Base-by-base conservation (phyloP, 2,329 filamentous ascomycete genomes). In the Fusarium bactridioides region DNA sequence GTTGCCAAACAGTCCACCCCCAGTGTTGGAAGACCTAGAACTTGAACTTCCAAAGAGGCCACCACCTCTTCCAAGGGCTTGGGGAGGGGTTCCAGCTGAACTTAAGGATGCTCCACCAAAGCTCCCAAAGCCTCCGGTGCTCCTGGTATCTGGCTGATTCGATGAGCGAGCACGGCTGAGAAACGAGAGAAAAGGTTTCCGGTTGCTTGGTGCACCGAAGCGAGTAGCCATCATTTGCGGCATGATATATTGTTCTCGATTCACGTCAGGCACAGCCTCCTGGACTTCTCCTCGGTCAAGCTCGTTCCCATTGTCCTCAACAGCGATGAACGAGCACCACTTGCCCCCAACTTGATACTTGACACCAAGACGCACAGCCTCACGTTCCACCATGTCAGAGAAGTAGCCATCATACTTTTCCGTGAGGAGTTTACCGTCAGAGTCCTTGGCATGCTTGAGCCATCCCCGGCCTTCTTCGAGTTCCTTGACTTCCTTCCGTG, bases 251-350 rank as follows among this genome's bases (percentile, higher is more conserved):
- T 21, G 16, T 3, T 33, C 6, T 8, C 3, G 10, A 12, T 23
- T 0, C 5, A 40, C 12, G 7, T 29, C 21, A 40, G 31, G 16
- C 54, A 10, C 19, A 51, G 16, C 29, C 27, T 64, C 55, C 2
- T 56, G 51, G 10, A 54, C 57, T 19, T 65, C 53, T 9, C 60
- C 61, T 27, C 48, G 53, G 9, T 69, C 33, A 1, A 69, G 23
- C 1, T 64, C 61, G 9, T 57, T 61, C 10, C 53, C 64, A 3
- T 83, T 80, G 13, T 84, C 82, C 68, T 91, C 84, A 4, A 92
- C 84, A 5, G 92, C 92, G 7, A 94, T 89, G 70, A 94, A 94
- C 0, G 91, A 93, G 75, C 89, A 92, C 87, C 89, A 93, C 76
- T 91, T 92, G 3, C 91, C 88, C 5, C 86, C 88, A 13, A 94